A percentile compares a stretch with the other conserved stretches of the same genome.
Conservation (phyloP, 192 early-diverging fungal genomes). For the Coemansia sp. region DNA sequence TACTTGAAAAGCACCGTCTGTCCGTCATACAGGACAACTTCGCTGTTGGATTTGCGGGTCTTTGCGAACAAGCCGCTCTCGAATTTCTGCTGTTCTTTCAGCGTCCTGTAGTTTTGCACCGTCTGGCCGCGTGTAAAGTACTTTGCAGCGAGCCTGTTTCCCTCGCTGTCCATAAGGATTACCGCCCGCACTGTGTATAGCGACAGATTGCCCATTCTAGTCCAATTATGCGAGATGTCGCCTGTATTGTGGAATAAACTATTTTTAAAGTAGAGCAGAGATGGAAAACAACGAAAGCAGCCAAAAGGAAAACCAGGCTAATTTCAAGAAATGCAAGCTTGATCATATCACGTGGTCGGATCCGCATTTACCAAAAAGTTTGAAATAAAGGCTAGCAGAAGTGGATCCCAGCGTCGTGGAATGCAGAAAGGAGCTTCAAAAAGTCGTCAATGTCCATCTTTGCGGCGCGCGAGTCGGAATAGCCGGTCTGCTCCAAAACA, state of each 20-base stretch:
- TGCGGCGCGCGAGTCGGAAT: conserved; percentile 77
- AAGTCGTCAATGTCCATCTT: conserved; percentile 97
- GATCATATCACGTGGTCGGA: background rate
- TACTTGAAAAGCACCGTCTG: conserved; percentile 88
- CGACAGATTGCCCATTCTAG: conserved; percentile 81
- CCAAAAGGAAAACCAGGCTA: background rate
- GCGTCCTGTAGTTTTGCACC: conserved; percentile 34
- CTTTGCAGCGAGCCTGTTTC: conserved; percentile 90
- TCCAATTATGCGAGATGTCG: no score
- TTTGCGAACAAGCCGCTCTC: conserved; percentile 92
- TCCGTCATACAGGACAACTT: conserved; percentile 93
- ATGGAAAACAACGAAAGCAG: conserved; percentile 5
- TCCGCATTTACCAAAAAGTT: background rate
- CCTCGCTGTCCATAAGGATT: conserved; percentile 88
- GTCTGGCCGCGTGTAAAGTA: conserved; percentile 69
- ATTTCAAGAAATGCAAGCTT: background rate
- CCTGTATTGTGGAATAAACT: no score
- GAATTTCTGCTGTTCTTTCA: conserved; percentile 88
- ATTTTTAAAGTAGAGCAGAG: no score
- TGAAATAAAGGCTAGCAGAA: conserved; percentile 65
- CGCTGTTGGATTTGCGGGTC: conserved; percentile 78
- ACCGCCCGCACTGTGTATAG: conserved; percentile 89
- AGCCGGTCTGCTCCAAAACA: conserved; percentile 70
- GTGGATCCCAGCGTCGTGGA: conserved; percentile 90
- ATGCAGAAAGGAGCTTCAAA: conserved; percentile 83